phyloP scores from a whole-genome alignment of 169 alveolate species.

The Babesia caballi region DNA sequence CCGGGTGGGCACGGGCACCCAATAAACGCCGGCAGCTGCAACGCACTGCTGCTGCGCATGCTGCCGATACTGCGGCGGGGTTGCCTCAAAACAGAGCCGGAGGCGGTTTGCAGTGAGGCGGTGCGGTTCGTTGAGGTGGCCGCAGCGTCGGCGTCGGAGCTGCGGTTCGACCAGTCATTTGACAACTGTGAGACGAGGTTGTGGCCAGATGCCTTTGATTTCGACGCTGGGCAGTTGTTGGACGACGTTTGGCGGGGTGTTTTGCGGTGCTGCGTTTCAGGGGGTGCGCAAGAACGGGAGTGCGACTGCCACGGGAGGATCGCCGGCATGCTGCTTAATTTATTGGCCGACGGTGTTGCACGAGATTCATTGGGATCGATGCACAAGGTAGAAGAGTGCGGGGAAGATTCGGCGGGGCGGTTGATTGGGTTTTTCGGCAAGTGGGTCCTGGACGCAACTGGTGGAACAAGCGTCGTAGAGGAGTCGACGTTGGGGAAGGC shows the following conservation, averaged over 20 bases:
- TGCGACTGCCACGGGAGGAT: conserved; percentile 4
- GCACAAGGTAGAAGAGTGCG: not conserved
- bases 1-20: not conserved
- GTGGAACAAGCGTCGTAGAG: no score
- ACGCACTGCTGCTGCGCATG: conserved; percentile 6
- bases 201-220: no score
- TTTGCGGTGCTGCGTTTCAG: not conserved
- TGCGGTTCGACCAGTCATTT: not conserved
- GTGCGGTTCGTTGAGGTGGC: not conserved
- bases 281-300: not conserved
- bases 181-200: no score
- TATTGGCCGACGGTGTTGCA: not conserved
- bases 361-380: not conserved
- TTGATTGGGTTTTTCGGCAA: conserved; percentile 6
- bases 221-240: not conserved
- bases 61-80: conserved; percentile 6
- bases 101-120: conserved; percentile 1
- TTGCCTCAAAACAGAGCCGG: not conserved
- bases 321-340: not conserved
- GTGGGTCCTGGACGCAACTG: not conserved
- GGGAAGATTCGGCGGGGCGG: not conserved
- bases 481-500: not conserved
- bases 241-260: not conserved
- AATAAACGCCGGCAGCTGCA: conserved; percentile 16
- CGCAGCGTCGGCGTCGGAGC: not conserved